These are phyloP conservation scores for Xylariaceae sp. DNA, from an alignment of 2,329 filamentous ascomycete species.

Conservation along the genomic window DNA sequence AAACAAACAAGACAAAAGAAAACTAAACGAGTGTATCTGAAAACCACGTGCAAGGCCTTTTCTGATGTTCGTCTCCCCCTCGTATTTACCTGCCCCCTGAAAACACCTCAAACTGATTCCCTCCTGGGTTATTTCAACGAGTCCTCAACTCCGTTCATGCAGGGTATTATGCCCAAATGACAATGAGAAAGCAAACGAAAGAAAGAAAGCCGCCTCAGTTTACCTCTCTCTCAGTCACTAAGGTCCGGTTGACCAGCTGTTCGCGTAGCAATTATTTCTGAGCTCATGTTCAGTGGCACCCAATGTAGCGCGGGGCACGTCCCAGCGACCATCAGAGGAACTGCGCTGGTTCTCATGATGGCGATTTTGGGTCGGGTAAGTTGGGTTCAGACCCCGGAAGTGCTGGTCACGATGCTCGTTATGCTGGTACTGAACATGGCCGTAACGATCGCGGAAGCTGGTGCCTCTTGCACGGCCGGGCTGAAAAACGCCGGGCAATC, in stretches of 20 bases:
- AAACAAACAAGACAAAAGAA: too few species aligned
- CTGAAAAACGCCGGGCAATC: slow-evolving; percentile 14
- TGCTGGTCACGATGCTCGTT: background rate
- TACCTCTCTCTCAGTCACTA: background rate
- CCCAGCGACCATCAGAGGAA: background rate
- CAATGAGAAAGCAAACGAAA: background rate
- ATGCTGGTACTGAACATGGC: background rate
- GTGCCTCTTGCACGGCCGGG: slow-evolving; percentile 1
- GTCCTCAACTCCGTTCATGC: background rate
- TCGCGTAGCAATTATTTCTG: slow-evolving; percentile 23
- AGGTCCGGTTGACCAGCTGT: slow-evolving; percentile 25
- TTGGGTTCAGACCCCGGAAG: background rate
- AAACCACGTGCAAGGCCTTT: too few species aligned
- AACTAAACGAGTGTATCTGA: too few species aligned
- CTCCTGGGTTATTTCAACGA: too few species aligned
- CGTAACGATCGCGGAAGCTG: background rate
- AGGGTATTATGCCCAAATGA: background rate
- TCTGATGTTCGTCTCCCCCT: too few species aligned
- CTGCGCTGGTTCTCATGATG: background rate
- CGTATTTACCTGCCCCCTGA: background rate
- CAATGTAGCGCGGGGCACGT: slow-evolving; percentile 22
- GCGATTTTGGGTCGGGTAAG: background rate
- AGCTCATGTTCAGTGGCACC: slow-evolving; percentile 25
- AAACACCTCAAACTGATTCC: too few species aligned
- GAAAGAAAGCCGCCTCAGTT: background rate